Evolutionary conservation across 2,329 filamentous ascomycete species (phyloP), one percentile per base, ranked within the genome.

Genomic region (Ramularia endophylla): DNA sequence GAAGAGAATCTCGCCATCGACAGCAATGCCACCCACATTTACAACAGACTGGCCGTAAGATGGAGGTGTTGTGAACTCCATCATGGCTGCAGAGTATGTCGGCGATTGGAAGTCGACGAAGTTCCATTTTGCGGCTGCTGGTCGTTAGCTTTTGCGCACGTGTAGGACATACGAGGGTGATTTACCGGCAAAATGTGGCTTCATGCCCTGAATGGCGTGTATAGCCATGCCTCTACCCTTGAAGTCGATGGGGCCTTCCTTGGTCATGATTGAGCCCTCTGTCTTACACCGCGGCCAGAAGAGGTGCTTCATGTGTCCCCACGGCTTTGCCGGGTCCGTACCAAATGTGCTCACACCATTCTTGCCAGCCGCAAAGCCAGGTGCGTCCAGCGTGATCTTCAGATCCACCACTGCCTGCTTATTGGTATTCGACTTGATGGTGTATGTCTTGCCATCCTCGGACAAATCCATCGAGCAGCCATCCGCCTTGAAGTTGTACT

Each of bases 151-250:
- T 9, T 20, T 12, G 6, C 8, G 6, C 22, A 12, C 15, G 4
- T 33, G 5, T 12, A 11, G 38, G 30, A 4, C 30, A 22, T 33
- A 28, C 25, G 39, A 46, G 36, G 15, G 5, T 9, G 36, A 56
- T 69, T 56, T 70, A 80, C 77, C 89, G 45, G 88, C 85, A 63
- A 98, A 94, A 65, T 98, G 92, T 29, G 92, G 92, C 76, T 98
- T 98, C 90, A 97, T 97, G 63, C 89, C 92, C 70, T 97, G 92
- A 37, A 97, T 71, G 29, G 87, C 89, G 64, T 92, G 84, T 52
- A 83, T 74, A 67, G 88, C 90, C 57, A 94, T 71, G 22, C 81
- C 88, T 49, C 74, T 78, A 43, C 90, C 90, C 58, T 79, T 83
- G 64, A 95, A 81, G 63, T 95, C 83, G 48, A 95, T 73, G 27